Evolutionary conservation across 345 rosid species (phyloP), one percentile per base, ranked within the genome.

Genomic region (Hibiscus trionum): DNA sequence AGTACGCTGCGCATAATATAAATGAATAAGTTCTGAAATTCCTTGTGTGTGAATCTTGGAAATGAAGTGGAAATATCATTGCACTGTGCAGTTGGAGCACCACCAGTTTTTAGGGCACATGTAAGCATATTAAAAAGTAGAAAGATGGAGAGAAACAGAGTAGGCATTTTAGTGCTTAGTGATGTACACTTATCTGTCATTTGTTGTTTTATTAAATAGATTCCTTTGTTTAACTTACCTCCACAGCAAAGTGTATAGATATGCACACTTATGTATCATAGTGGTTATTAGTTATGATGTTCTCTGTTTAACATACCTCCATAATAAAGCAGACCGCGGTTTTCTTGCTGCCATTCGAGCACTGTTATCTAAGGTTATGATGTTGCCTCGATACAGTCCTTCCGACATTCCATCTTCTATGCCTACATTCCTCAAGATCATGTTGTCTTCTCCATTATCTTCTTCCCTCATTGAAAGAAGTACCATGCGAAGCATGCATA

Each of bases 401-500:
- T 88, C 91, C 6, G 83, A 71, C 57, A 69, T 39, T 69, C 80
- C 76, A 75, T 86, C 89, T 37, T 89, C 91, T 69, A 79, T 69
- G 75, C 84, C 81, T 59, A 81, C 77, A 71, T 80, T 88, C 82
- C 89, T 88, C 87, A 86, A 81, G 59, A 88, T 82, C 87, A 87
- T 84, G 74, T 80, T 85, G 73, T 86, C 87, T 78, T 91, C 91
- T 61, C 94, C 96, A 78, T 79, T 79, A 69, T 91, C 99, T 72
- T 92, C 98, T 80, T 96, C 98, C 84, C 99, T 88, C 94, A 93
- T 90, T 70, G 98, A 90, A 71, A 96, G 88, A 76, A 96, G 98
- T 65, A 89, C 96, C 98, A 96, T 90, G 16, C 99, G 95, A 33
- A 96, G 95, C 98, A 96, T 96, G 85, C 99, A 96, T 72, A 96